phyloP scores from a whole-genome alignment of 306 rosid species.

The Dryas drummondii region DNA sequence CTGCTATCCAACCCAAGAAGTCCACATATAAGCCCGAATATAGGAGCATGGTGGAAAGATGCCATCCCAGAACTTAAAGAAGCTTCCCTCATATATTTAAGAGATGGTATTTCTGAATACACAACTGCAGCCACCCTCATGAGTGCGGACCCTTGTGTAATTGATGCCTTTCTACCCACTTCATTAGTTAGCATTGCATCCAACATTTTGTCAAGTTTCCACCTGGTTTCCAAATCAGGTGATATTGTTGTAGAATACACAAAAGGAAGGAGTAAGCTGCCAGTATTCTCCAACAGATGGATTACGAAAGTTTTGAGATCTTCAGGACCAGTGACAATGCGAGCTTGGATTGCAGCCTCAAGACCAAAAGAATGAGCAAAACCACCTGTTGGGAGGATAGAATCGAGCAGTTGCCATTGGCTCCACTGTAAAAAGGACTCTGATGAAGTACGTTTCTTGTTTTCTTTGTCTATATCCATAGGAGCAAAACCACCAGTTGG shows the following conservation, averaged over 20 bases:
- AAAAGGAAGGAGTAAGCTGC: slow-evolving; percentile 82
- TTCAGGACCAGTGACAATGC: slow-evolving; percentile 49
- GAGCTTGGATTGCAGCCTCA: slow-evolving; percentile 81
- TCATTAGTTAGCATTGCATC: slow-evolving; percentile 74
- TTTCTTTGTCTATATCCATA: slow-evolving; percentile 36
- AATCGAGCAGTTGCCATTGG: slow-evolving; percentile 86
- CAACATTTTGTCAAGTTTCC: slow-evolving; percentile 55
- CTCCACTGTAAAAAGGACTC: slow-evolving; percentile 59
- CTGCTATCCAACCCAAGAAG: slow-evolving; percentile 55
- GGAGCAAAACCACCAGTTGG: slow-evolving; percentile 12
- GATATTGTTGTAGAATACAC: slow-evolving; percentile 57
- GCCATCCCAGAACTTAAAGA: slow-evolving; percentile 42
- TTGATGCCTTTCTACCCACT: slow-evolving; percentile 78
- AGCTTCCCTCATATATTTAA: slow-evolving; percentile 61
- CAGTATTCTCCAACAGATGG: slow-evolving; percentile 74
- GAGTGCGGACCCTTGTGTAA: slow-evolving; percentile 75
- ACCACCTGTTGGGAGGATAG: slow-evolving; percentile 89
- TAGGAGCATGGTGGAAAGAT: slow-evolving; percentile 76
- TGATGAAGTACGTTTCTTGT: background rate
- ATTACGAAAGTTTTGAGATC: slow-evolving; percentile 62
- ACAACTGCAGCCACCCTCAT: slow-evolving; percentile 79
- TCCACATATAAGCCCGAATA: slow-evolving; percentile 74
- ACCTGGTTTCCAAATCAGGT: slow-evolving; percentile 61
- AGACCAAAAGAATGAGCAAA: slow-evolving; percentile 87
- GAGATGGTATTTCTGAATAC: slow-evolving; percentile 61